A percentile compares a stretch with the other conserved stretches of the same genome.
Conservation (phyloP, 2,329 filamentous ascomycete genomes). For the Geosmithia flava region DNA sequence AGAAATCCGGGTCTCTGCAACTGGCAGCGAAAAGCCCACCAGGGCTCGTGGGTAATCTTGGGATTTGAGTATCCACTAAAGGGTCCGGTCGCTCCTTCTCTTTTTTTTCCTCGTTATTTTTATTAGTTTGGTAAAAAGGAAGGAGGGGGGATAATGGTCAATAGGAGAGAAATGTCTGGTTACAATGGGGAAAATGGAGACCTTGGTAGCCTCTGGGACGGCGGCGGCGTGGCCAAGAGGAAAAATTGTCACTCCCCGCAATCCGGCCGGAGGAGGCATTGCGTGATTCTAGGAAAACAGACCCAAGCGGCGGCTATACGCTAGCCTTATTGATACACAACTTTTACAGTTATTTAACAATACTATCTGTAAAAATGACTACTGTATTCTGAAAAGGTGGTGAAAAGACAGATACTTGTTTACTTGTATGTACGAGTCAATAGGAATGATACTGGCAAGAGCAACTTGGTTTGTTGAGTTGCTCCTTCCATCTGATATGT, state of each 20-base stretch:
- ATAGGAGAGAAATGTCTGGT: background rate
- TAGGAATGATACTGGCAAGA: no score
- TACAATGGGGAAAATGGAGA: background rate
- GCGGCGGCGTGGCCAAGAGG: background rate
- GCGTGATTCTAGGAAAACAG: background rate
- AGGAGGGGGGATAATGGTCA: background rate
- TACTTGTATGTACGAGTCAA: no score
- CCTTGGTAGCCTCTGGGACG: background rate
- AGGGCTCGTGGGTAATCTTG: background rate
- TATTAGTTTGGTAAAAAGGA: no score
- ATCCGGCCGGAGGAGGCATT: background rate
- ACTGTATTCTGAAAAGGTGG: no score
- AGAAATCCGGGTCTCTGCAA: background rate
- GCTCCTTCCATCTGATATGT: no score
- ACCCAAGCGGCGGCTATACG: background rate
- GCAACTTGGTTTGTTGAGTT: no score
- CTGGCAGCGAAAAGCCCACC: background rate
- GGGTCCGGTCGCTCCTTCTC: background rate
- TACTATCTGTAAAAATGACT: no score
- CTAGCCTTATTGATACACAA: no score
- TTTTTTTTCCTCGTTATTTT: no score
- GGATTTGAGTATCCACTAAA: background rate
- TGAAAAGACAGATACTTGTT: no score
- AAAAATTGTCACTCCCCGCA: slow-evolving; percentile 1
- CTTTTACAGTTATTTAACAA: no score